Evolutionary conservation across 768 basidiomycete species (phyloP).

Genomic region (Gymnopilus junonius): DNA sequence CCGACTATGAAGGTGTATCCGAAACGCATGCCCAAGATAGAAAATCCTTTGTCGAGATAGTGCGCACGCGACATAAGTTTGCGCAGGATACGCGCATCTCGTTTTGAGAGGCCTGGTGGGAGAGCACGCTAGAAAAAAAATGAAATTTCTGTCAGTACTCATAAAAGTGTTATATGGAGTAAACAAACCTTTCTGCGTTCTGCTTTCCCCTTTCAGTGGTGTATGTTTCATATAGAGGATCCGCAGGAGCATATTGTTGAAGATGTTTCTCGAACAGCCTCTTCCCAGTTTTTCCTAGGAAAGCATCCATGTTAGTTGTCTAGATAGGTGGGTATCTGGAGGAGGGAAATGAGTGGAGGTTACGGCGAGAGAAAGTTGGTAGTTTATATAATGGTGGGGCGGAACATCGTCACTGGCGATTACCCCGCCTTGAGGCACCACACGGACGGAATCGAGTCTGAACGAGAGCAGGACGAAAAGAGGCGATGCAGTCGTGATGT

Average conservation of each 20-base stretch:
- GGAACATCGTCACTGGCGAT: background rate
- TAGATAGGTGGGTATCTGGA: background rate
- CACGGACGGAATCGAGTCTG: background rate
- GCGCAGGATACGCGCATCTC: constrained; percentile 76
- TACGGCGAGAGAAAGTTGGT: background rate
- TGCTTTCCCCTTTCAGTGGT: constrained; percentile 58
- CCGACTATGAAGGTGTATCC: constrained; percentile 89
- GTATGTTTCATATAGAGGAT: constrained; percentile 76
- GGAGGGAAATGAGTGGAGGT: background rate
- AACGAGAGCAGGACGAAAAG: background rate
- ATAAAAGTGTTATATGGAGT: background rate
- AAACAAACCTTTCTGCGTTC: constrained; percentile 59
- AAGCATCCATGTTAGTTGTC: constrained; percentile 26
- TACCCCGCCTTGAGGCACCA: constrained; percentile 1
- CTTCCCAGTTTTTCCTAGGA: constrained; percentile 51
- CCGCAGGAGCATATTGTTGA: constrained; percentile 67
- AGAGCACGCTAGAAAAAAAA: constrained; percentile 53
- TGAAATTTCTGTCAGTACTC: background rate
- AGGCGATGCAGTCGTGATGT: background rate
- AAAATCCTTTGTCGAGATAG: constrained; percentile 88
- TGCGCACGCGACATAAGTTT: constrained; percentile 80
- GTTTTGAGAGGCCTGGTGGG: constrained; percentile 76
- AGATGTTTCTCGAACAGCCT: constrained; percentile 69
- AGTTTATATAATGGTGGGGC: background rate
- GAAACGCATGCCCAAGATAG: constrained; percentile 77